phyloP scores from a whole-genome alignment of 2,329 filamentous ascomycete species.

The Pseudogymnoascus sp. region DNA sequence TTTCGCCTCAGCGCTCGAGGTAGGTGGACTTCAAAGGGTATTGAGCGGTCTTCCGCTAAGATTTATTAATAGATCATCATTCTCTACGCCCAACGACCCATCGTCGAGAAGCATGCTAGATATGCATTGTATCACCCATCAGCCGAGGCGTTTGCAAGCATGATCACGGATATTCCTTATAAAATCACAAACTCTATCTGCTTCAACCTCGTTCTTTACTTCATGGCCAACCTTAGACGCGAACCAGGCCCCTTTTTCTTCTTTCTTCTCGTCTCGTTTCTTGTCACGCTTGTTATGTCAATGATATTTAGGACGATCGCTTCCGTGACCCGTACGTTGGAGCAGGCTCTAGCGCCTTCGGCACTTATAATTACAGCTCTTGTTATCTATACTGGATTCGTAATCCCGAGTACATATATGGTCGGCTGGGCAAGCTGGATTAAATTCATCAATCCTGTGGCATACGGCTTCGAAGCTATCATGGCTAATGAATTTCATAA shows the following conservation, averaged over 20 bases:
- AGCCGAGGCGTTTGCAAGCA: constrained; percentile 74
- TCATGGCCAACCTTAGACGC: constrained; percentile 70
- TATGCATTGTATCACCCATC: constrained; percentile 84
- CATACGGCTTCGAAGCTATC: constrained; percentile 60
- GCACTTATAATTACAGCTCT: constrained; percentile 37
- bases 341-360: constrained; percentile 53
- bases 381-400: constrained; percentile 43
- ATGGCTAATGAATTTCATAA: constrained; percentile 63
- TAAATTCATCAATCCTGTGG: constrained; percentile 57
- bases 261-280: constrained; percentile 68
- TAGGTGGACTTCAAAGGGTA: constrained; percentile 43
- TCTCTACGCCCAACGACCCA: constrained; percentile 74
- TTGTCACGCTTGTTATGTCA: constrained; percentile 65
- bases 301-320: constrained; percentile 76
- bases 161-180: constrained; percentile 75
- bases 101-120: constrained; percentile 77
- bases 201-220: constrained; percentile 75
- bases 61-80: constrained; percentile 57
- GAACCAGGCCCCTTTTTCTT: constrained; percentile 73
- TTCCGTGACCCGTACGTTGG: constrained; percentile 62
- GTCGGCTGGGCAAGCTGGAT: constrained; percentile 55
- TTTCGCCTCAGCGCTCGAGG: constrained; percentile 53
- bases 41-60: background rate
- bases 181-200: constrained; percentile 62
- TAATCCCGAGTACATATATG: constrained; percentile 54